Conservation (phyloP, 164 flowering plant genomes). For the Annona cherimola region DNA sequence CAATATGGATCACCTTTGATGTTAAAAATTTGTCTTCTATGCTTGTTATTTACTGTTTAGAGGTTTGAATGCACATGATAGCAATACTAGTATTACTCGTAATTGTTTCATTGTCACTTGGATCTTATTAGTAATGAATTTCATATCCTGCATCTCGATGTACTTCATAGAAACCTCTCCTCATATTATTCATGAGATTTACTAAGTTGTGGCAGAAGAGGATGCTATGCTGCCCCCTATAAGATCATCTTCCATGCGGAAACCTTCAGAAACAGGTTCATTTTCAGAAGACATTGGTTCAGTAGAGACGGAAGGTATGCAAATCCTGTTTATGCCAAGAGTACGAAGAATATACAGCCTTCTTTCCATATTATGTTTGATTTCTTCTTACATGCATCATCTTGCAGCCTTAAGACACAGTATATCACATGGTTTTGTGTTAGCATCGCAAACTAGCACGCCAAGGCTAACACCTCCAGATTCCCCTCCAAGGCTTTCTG, state of each 20-base stretch:
- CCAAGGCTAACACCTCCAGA: conserved; percentile 82
- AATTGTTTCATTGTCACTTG: background rate
- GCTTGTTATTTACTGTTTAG: background rate
- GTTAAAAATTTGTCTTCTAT: background rate
- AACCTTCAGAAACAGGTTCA: conserved; percentile 43
- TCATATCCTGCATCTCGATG: background rate
- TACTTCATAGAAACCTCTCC: background rate
- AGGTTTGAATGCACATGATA: background rate
- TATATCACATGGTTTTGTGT: conserved; percentile 42
- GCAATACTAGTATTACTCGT: background rate
- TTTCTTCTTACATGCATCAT: background rate
- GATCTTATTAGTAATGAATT: background rate
- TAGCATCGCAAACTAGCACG: conserved; percentile 71
- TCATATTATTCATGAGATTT: background rate
- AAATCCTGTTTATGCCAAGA: background rate
- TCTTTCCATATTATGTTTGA: background rate
- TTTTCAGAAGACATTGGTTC: conserved; percentile 33
- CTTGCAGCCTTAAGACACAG: conserved; percentile 46
- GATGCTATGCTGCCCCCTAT: conserved; percentile 39
- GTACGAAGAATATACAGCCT: background rate
- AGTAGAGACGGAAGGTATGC: conserved; percentile 47
- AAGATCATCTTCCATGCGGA: conserved; percentile 38
- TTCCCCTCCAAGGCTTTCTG: conserved; percentile 70
- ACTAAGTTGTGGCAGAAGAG: conserved; percentile 42
- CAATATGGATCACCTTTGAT: background rate